Base-by-base conservation (phyloP, 2,329 filamentous ascomycete species). In the Cladosporium austrohemisphaericum region DNA sequence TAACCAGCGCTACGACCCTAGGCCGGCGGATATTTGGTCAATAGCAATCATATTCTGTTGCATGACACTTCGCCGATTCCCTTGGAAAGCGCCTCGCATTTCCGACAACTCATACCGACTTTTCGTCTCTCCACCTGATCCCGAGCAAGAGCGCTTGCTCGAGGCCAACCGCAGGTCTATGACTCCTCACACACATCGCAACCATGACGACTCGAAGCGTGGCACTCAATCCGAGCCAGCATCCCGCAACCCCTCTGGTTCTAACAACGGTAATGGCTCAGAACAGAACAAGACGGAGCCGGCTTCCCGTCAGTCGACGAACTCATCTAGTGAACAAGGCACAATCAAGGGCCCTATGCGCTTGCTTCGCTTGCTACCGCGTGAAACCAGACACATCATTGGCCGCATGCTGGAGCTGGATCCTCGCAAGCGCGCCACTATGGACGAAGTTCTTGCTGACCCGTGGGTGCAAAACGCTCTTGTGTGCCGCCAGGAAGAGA, bases 31-130 rank as follows among this genome's bases (percentile, higher is more conserved):
- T 70, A 90, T 98, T 52, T 98, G 93, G 93, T 98, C 93, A 9
- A 76, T 98, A 52, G 93, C 92, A 14, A 98, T 98, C 60, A 97
- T 98, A 49, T 98, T 92, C 71, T 97, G 93, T 70, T 98, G 93
- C 74, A 98, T 98, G 93, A 93, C 89, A 4, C 76, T 98, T 33
- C 81, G 93, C 18, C 78, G 93, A 28, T 98, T 98, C 64, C 93
- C 93, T 0, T 98, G 93, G 93, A 98, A 98, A 72, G 84, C 94
- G 28, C 93, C 93, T 4, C 83, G 91, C 32, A 74, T 90, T 66
- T 88, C 88, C 3, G 93, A 98, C 67, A 97, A 95, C 67, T 95
- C 90, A 0, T 98, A 88, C 71, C 91, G 92, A 62, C 79, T 98
- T 1, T 98, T 98, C 65, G 84, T 92, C 11, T 83, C 93, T 1